These are phyloP conservation scores for Aspergillus sp. DNA, from an alignment of 2,329 filamentous ascomycete genomes.

Conservation along the genomic window DNA sequence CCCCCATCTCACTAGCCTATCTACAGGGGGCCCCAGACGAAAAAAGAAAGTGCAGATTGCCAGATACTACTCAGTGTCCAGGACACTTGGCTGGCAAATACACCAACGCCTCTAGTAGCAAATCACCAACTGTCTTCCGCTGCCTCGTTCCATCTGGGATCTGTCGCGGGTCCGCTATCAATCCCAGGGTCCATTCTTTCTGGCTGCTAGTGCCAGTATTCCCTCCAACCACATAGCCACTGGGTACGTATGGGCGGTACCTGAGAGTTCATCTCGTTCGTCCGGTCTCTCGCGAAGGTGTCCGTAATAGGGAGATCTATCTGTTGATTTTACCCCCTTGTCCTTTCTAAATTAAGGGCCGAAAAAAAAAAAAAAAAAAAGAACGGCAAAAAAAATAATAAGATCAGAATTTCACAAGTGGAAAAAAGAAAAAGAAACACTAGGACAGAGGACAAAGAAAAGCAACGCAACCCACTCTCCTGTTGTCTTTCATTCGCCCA, in stretches of 20 bases:
- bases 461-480: conserved; percentile 12
- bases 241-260: conserved; percentile 16
- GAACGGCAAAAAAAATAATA: conserved; percentile 4
- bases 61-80: conserved; percentile 6
- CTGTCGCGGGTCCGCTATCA: conserved; percentile 25
- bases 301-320: not conserved
- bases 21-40: conserved; percentile 9
- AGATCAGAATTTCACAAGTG: conserved; percentile 1
- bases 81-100: conserved; percentile 7
- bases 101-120: conserved; percentile 11
- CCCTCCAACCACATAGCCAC: conserved; percentile 13
- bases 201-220: conserved; percentile 20
- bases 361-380: not conserved
- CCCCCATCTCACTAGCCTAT: conserved; percentile 2
- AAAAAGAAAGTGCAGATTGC: not conserved
- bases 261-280: conserved; percentile 1
- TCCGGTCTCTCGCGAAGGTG: not conserved
- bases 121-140: conserved; percentile 12
- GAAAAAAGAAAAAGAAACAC: conserved; percentile 3
- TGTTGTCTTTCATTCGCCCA: conserved; percentile 10
- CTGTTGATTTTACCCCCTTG: not conserved
- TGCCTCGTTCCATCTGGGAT: conserved; percentile 19
- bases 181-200: conserved; percentile 21
- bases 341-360: not conserved
- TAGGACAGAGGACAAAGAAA: conserved; percentile 9